A percentile compares a stretch with the other conserved stretches of the same genome.
These are phyloP conservation scores for Geranomyces michiganensis DNA, from an alignment of 192 early-diverging fungal species.

Conservation along the genomic window DNA sequence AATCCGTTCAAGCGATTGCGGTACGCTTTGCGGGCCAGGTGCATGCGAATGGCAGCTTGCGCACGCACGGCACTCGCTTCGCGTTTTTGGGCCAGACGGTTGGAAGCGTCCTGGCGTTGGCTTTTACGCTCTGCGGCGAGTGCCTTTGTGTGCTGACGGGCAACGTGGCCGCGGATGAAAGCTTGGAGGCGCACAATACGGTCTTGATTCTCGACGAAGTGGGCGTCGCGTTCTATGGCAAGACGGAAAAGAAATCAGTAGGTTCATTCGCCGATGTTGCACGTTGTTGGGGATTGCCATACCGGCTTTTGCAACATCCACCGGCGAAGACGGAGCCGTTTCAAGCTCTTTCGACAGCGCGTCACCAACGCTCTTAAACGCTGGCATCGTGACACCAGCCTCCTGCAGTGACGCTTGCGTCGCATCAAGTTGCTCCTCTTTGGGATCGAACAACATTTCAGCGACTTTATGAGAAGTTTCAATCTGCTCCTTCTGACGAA, in stretches of 20 bases:
- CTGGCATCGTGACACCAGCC: constrained; percentile 81
- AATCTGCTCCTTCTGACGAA: neutral
- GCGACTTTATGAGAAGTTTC: neutral
- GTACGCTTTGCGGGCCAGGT: constrained; percentile 39
- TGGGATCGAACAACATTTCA: neutral
- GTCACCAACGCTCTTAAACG: constrained; percentile 82
- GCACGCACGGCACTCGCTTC: constrained; percentile 34
- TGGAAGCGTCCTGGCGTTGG: constrained; percentile 1
- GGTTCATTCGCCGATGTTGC: too few relatives aligned
- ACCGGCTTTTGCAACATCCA: constrained; percentile 18
- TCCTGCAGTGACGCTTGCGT: constrained; percentile 85
- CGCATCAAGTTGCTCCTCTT: constrained; percentile 67
- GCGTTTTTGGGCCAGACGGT: constrained; percentile 5
- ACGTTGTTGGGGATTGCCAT: neutral
- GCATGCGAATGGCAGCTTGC: constrained; percentile 44
- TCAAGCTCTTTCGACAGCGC: constrained; percentile 56
- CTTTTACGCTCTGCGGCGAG: constrained; percentile 2
- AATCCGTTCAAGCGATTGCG: constrained; percentile 16
- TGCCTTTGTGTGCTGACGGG: constrained; percentile 22
- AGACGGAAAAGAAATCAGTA: constrained; percentile 15
- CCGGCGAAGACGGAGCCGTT: constrained; percentile 35
- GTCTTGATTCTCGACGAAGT: constrained; percentile 26
- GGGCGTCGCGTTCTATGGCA: constrained; percentile 21
- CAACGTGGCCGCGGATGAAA: constrained; percentile 29
- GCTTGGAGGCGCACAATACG: constrained; percentile 30